These are phyloP conservation scores for Pythium grandisporangium DNA, from an alignment of 352 stramenopile genomes.

Conservation along the genomic window DNA sequence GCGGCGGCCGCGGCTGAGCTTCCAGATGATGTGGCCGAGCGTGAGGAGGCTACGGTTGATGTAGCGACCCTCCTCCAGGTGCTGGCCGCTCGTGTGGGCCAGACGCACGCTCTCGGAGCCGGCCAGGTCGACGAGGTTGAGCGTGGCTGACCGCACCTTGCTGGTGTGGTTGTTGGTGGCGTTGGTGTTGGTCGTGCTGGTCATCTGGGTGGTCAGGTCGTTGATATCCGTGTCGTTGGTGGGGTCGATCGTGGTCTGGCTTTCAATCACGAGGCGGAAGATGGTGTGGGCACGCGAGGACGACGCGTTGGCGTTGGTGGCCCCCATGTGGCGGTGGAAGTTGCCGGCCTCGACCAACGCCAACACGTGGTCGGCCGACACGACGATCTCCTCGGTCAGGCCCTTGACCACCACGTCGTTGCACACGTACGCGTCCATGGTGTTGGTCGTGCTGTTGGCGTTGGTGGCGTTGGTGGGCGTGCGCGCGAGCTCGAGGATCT, in stretches of 20 bases:
- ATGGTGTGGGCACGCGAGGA: slow-evolving; percentile 73
- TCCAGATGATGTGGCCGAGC: slow-evolving; percentile 92
- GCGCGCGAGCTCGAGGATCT: slow-evolving; percentile 63
- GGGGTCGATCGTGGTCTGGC: slow-evolving; percentile 37
- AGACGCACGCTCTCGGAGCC: slow-evolving; percentile 83
- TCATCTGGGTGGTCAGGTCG: not conserved
- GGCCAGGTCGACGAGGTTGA: slow-evolving; percentile 89
- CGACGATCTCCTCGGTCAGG: slow-evolving; percentile 71
- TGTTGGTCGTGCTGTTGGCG: slow-evolving; percentile 2
- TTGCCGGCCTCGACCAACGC: slow-evolving; percentile 81
- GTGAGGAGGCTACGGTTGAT: slow-evolving; percentile 91
- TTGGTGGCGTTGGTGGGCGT: slow-evolving; percentile 16
- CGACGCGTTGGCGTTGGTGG: slow-evolving; percentile 69
- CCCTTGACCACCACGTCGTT: slow-evolving; percentile 86
- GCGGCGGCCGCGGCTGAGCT: slow-evolving; percentile 62
- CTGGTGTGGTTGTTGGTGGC: not conserved
- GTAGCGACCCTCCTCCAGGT: slow-evolving; percentile 78
- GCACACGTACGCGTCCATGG: slow-evolving; percentile 18
- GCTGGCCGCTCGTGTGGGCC: slow-evolving; percentile 65
- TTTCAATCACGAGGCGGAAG: slow-evolving; percentile 72
- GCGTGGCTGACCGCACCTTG: slow-evolving; percentile 62
- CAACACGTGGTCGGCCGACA: slow-evolving; percentile 71
- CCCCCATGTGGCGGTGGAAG: slow-evolving; percentile 64
- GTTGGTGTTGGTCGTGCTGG: not conserved
- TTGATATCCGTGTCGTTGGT: not conserved